Percentiles rank a stretch among this genome's conserved stretches.
These are phyloP conservation scores for Tulasnella sp. DNA, from an alignment of 768 basidiomycete species.

Conservation along the genomic window DNA sequence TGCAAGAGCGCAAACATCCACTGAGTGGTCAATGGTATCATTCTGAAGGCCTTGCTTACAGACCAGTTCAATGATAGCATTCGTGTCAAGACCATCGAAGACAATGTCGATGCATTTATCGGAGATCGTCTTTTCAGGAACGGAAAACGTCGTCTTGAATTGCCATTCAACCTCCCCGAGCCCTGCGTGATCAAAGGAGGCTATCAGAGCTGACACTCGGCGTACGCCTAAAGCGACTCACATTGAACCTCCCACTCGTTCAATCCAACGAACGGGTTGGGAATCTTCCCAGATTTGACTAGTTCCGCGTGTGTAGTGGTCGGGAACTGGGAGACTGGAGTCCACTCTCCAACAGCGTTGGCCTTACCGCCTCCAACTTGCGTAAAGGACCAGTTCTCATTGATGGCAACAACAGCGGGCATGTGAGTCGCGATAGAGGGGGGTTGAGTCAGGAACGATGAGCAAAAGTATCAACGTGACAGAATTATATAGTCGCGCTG, in stretches of 20 bases:
- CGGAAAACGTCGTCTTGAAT: conserved; percentile 57
- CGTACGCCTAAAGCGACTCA: conserved; percentile 28
- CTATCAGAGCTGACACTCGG: neutral
- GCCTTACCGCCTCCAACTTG: conserved; percentile 52
- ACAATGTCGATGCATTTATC: conserved; percentile 55
- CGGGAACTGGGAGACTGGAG: conserved; percentile 52
- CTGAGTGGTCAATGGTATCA: neutral
- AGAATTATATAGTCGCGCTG: no score
- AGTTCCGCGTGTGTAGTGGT: conserved; percentile 85
- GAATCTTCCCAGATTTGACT: conserved; percentile 56
- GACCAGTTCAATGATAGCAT: conserved; percentile 60
- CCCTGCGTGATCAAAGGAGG: conserved; percentile 41
- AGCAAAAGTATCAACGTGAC: no score
- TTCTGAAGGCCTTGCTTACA: conserved; percentile 22
- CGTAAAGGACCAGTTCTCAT: conserved; percentile 52
- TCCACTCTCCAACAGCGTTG: conserved; percentile 55
- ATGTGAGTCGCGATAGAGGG: neutral
- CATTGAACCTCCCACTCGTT: conserved; percentile 90
- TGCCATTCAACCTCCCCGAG: conserved; percentile 79
- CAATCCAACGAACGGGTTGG: conserved; percentile 60
- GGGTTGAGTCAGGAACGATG: no score
- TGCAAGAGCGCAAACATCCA: conserved; percentile 25
- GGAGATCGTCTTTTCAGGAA: conserved; percentile 37
- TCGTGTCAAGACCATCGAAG: conserved; percentile 89
- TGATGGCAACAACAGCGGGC: conserved; percentile 25